Base-by-base conservation (phyloP, 148 eudicot genomes). In the Rhododendron griersonianum region DNA sequence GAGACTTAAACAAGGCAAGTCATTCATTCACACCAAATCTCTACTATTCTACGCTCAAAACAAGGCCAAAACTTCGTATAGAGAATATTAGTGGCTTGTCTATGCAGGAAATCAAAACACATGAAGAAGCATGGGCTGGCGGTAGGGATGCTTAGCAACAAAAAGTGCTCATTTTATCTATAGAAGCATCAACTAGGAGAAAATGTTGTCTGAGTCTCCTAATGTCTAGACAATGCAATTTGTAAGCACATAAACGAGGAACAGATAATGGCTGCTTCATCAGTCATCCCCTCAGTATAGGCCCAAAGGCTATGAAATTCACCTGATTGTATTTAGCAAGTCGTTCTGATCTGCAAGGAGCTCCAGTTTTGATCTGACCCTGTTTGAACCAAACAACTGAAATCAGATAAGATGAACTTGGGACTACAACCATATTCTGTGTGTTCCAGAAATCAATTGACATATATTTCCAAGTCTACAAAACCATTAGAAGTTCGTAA, bases 311-410 rank as follows among this genome's bases (percentile, higher is more conserved):
- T 79, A n/a, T n/a, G 23, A 48, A 47, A 57, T 25, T 86, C 57
- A 84, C 89, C 86, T 87, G 89, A 47, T 87, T 87, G 71, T 87
- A 87, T 15, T 87, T 87, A 71, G 89, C 89, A 80, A 87, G 89
- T 63, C 89, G 86, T 74, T 87, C 89, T 11, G 89, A 87, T 50
- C 89, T 48, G 86, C 89, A 87, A 80, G 89, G 89, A 79, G 89
- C 89, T 67, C 89, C 89, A 39, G 89, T 84, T 75, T 87, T 87
- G 74, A 87, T 87, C 85, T 87, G 89, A 44, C 89, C 89, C 89
- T 87, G 86, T 84, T 85, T 51, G 73, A 75, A 35, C 23, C 19
- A 84, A 75, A 65, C 30, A 73, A 8, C 10, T 51, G 33, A 11
- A 76, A 76, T 84, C 71, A 75, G 81, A 75, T 16, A 13, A 21